Base-by-base conservation (phyloP, 352 stramenopile species). In the Globisporangium radiosum region DNA sequence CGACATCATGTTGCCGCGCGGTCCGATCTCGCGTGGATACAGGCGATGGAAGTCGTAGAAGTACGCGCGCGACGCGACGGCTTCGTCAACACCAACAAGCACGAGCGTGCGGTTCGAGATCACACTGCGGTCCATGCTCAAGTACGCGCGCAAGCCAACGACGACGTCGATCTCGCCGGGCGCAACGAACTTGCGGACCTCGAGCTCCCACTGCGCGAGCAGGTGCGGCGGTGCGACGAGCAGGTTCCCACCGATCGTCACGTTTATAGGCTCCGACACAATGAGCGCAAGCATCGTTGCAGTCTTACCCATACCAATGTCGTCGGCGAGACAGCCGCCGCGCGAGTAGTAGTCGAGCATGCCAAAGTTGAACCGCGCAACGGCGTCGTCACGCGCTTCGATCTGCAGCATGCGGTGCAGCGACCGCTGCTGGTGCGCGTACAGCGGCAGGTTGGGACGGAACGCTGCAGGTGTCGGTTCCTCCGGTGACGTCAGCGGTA, bases 371-470 rank as follows among this genome's bases (percentile, higher is more conserved):
- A 92, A 89, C 17, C 70, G 73, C 36, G 71, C 67, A 19, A 92
- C 75, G 0, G 54, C 42, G 36, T 87, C 82, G 58, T 94, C 79
- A 57, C 69, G 75, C 54, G 69, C 65, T 51, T 95, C 86, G 50
- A 95, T 88, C 68, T 91, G 73, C 44, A 89, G 69, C 78, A 92
- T 94, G 65, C 86, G 80, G 63, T 93, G 74, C 36, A 95, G 70
- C 37, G 86, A 92, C 45, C 86, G 84, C n/a, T 78, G 68, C 57
- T 95, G 86, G 66, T 95, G 86, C 15, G 73, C 68, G 60, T 88
- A 92, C 17, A 95, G 70, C 51, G 79, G 81, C n/a, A 76, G 56
- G 0, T 71, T 49, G 7, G 39, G 14, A 25, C 74, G 71, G 52
- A 95, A 89, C 17, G 67, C 63, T 4, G 62, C 52, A 0, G 86